Base-by-base conservation (phyloP, 768 basidiomycete species). In the Hemileccinum impolitum region DNA sequence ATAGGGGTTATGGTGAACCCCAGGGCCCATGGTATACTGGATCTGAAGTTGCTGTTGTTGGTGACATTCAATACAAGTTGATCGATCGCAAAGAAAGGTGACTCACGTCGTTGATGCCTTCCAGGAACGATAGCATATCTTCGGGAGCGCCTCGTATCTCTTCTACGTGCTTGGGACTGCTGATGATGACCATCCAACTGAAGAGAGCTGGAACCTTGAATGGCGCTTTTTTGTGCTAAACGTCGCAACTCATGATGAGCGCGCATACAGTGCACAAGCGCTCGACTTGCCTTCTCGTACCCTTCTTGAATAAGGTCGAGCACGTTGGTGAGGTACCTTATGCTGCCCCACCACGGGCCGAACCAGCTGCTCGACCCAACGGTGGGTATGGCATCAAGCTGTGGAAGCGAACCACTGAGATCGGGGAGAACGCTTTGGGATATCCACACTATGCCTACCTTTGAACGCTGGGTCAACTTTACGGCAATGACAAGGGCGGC, bases 91-190 rank as follows among this genome's bases (percentile, higher is more conserved):
- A 37, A 17, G 19, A 28, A 37, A 36, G 23, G 26, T 13, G 38
- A 30, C 67, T 45, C 45, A 74, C 77, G 31, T 75, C 68, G 9
- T 50, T 54, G 3, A 53, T 40, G 0, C 69, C 67, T 25, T 62
- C 68, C 0, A 36, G 7, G 19, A 71, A 56, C 6, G 75, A 75
- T 12, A 79, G 54, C 2, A 51, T 49, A 21, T 71, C 67, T 10
- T 75, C 72, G 0, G 74, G 61, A 0, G 72, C 71, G 43, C 61
- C 72, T 4, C 64, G 58, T 15, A 78, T 13, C 35, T 79, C 76
- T 3, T 76, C 70, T 26, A 75, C 53, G 4, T 68, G 51, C 28
- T 61, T 43, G 0, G 46, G 55, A 2, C 64, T 63, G 17, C 60
- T 63, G 55, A 55, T 0, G 10, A 55, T 13, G 37, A 53, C 38